These are phyloP conservation scores for Elsinoe fawcettii DNA, from an alignment of 2,329 filamentous ascomycete genomes.

Conservation along the genomic window DNA sequence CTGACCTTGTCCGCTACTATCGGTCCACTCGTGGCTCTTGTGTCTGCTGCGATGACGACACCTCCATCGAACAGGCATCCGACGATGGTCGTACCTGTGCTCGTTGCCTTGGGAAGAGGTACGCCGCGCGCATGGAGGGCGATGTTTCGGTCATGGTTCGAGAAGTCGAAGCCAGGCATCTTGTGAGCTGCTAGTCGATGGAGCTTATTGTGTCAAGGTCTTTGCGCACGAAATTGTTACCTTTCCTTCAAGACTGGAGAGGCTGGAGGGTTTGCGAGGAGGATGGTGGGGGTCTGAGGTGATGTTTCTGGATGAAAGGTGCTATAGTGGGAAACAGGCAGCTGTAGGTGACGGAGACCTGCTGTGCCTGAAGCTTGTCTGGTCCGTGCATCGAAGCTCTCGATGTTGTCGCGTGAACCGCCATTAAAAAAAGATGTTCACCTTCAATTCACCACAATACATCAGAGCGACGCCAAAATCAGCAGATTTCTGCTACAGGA, in stretches of 20 bases:
- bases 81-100: constrained; percentile 97
- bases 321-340: neutral
- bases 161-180: constrained; percentile 99
- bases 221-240: neutral
- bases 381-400: constrained; percentile 2
- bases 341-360: neutral
- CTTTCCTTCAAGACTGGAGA: neutral
- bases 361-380: constrained; percentile 6
- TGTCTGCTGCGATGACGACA: constrained; percentile 97
- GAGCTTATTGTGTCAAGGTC: neutral
- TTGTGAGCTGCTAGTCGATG: constrained; percentile 11
- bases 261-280: neutral
- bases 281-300: neutral
- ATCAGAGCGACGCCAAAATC: neutral
- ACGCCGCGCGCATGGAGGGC: constrained; percentile 90
- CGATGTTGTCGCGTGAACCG: constrained; percentile 9
- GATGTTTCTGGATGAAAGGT: neutral
- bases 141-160: constrained; percentile 98
- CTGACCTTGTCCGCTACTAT: constrained; percentile 94
- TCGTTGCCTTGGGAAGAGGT: constrained; percentile 92
- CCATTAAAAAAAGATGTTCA: neutral
- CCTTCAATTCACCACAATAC: neutral
- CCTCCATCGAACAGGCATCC: constrained; percentile 94
- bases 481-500: no score
- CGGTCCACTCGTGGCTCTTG: constrained; percentile 89